Base-by-base conservation (phyloP, 129 eudicot species). In the Apium graveolens region DNA sequence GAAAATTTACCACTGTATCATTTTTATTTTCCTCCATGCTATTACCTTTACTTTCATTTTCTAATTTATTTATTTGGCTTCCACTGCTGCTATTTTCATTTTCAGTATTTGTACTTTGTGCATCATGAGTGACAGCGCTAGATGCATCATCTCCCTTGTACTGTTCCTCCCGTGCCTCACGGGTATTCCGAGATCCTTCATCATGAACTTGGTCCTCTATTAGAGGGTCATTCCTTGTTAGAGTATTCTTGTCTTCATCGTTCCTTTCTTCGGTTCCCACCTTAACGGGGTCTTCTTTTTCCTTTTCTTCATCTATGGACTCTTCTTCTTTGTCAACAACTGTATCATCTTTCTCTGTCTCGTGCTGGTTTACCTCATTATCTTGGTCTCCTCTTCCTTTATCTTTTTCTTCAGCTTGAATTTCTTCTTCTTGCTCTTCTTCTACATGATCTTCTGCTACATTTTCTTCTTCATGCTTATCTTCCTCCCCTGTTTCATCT, bases 101-200 rank as follows among this genome's bases (percentile, higher is more conserved):
- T 81, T 81, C 88, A 35, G 88, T 62, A 26, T 27, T 53, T 20
- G 42, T n/a, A 62, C 73, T 80, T 71, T 84, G 80, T 7, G 83
- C 71, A 76, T 88, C 86, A 78, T 90, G 96, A 53, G 92, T 87
- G 85, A 95, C 98, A 27, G 96, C 98, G 80, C 98, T 91, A 16
- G 96, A 95, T 82, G 98, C 97, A 80, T 95, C 98, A 85, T 95
- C 98, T 2, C 92, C 98, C 86, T 90, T 90, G 82, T 95, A 92
- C 53, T 88, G 89, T 80, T 90, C 97, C 80, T 92, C 98, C 14
- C 96, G 96, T 27, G 91, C 97, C 65, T 91, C 96, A 5, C 86
- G 86, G 48, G 86, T 81, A 71, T 80, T 82, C 57, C 37, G 70
- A 12, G 83, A 76, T 5, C 69, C 81, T 80, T 82, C 88, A 37